phyloP scores from a whole-genome alignment of 345 rosid genomes.

The Eucalyptus sideroxylon region DNA sequence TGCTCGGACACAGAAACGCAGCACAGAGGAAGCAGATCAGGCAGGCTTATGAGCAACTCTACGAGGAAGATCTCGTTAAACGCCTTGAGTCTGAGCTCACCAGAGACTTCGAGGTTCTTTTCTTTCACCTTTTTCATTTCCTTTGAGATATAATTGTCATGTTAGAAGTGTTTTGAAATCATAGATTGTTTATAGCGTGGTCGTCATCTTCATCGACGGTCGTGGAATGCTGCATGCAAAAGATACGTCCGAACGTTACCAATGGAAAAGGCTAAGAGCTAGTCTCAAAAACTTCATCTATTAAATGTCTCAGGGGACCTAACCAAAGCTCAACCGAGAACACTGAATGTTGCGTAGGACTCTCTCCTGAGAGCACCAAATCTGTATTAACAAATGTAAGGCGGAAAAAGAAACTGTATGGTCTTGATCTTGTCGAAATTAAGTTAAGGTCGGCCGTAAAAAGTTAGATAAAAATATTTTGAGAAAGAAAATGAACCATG shows the following conservation, averaged over 20 bases:
- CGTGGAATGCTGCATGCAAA: neutral
- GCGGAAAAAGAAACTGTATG: neutral
- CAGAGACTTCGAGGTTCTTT: conserved; percentile 25
- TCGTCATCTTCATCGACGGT: neutral
- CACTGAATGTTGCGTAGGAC: neutral
- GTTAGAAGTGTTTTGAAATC: neutral
- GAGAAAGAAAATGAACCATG: neutral
- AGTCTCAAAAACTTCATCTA: neutral
- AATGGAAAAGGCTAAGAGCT: neutral
- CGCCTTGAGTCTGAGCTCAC: conserved; percentile 50
- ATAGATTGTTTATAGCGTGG: neutral
- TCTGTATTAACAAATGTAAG: neutral
- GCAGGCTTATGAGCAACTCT: conserved; percentile 20
- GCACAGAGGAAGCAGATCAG: conserved; percentile 42
- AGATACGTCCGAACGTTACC: neutral
- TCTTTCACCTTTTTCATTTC: neutral
- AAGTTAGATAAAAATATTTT: neutral
- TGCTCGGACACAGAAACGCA: conserved; percentile 44
- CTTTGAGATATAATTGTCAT: neutral
- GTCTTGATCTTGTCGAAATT: neutral
- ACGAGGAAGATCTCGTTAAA: conserved; percentile 37
- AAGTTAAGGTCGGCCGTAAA: neutral
- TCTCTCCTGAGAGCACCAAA: neutral
- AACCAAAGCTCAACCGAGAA: neutral
- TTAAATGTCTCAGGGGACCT: neutral